Base-by-base conservation (phyloP, 2,329 filamentous ascomycete genomes). In the Lachnellula arida region DNA sequence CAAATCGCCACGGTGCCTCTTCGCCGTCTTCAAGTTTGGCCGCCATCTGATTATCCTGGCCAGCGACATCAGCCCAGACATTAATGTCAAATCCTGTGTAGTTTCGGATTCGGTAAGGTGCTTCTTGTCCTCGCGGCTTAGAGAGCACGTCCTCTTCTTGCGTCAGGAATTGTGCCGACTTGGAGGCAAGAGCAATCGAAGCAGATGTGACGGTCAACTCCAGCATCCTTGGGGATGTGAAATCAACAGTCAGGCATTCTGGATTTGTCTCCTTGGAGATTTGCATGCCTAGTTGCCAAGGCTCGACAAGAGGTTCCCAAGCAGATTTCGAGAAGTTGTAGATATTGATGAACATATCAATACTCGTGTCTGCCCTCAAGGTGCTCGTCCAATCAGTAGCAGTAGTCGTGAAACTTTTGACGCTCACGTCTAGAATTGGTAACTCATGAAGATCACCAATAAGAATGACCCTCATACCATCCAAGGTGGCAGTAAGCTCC, bases 281-380 rank as follows among this genome's bases (percentile, higher is more conserved):
- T 60, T 95, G 90, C 63, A 99, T 85, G 2, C 91, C 91, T n/a
- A 97, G 79, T 63, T 93, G 86, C 94, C 94, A 99, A 7, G 95
- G 95, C 70, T 99, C 94, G 25, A 99, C 84, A 35, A 99, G 75
- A 3, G 94, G 94, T 71, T 99, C 94, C 94, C 94, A 99, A 3
- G 91, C 91, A 0, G 94, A 99, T 71, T 99, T 99, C 14, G 94
- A 94, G 74, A 99, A 99, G 73, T 99, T 99, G 78, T 96, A 99
- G 25, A 99, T 87, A 67, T 97, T 99, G 65, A 95, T 83, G 72
- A 96, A 96, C 61, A 93, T 91, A 60, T 97, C 91, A 48, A 99
- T 86, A n/a, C 84, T 88, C 0, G 91, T 89, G 68, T 97, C 91
- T 0, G 90, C 93, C 66, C 86, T 91, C 71, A 99, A 79, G 22